Evolutionary conservation across 2,329 filamentous ascomycete species (phyloP).

Genomic region (Drechslera avenae): DNA sequence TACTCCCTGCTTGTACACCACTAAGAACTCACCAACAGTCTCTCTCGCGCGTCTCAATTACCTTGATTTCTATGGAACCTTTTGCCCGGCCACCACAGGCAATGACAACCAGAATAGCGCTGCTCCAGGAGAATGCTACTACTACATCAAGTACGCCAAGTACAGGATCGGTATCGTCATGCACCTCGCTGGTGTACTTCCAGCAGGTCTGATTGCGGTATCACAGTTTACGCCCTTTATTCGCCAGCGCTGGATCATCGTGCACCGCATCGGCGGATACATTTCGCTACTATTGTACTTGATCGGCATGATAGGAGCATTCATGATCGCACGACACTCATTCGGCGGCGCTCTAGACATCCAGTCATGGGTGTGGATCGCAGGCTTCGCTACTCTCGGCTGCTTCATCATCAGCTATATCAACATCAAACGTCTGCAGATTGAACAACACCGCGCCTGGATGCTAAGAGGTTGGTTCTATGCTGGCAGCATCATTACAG

Average conservation of each 20-base stretch:
- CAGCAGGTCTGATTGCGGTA: slow-evolving; percentile 48
- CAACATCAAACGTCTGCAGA: slow-evolving; percentile 65
- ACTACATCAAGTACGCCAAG: slow-evolving; percentile 39
- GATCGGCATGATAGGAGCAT: slow-evolving; percentile 54
- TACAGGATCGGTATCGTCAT: slow-evolving; percentile 51
- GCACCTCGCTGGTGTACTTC: slow-evolving; percentile 51
- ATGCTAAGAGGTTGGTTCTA: slow-evolving; percentile 43
- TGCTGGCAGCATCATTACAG: slow-evolving; percentile 60
- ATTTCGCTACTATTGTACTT: slow-evolving; percentile 56
- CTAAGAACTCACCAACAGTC: slow-evolving; percentile 36
- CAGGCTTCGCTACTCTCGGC: slow-evolving; percentile 54
- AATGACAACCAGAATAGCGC: slow-evolving; percentile 23
- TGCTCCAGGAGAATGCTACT: slow-evolving; percentile 54
- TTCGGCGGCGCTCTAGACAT: slow-evolving; percentile 62
- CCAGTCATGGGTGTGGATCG: slow-evolving; percentile 53
- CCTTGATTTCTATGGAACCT: slow-evolving; percentile 52
- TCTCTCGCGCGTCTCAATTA: slow-evolving; percentile 56
- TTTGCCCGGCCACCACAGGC: slow-evolving; percentile 19
- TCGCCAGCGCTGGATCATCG: slow-evolving; percentile 54
- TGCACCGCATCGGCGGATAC: slow-evolving; percentile 68
- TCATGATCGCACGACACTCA: slow-evolving; percentile 59
- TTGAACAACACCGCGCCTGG: slow-evolving; percentile 49
- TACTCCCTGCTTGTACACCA: slow-evolving; percentile 10
- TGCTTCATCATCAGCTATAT: slow-evolving; percentile 56
- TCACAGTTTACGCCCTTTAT: slow-evolving; percentile 53